Evolutionary conservation across 306 rosid genomes (phyloP).

Genomic region (Argentina anserina): DNA sequence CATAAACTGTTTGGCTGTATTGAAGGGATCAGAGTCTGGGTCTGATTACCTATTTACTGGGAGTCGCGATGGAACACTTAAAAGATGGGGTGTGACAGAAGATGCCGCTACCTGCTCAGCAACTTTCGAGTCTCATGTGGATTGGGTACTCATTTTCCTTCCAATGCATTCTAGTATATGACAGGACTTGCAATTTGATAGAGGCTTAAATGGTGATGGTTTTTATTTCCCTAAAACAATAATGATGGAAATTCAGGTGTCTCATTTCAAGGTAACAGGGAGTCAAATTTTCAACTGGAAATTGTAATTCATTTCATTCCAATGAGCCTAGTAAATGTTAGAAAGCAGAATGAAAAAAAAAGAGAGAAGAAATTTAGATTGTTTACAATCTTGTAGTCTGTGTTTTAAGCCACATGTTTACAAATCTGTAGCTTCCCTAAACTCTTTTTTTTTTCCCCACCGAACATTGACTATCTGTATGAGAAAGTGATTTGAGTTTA

Average conservation of each 20-base stretch:
- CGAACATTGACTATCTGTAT: neutral
- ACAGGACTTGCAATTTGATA: neutral
- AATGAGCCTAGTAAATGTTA: neutral
- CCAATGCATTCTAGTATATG: neutral
- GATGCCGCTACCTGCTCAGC: slow-evolving; percentile 79
- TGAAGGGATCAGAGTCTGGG: slow-evolving; percentile 50
- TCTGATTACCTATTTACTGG: slow-evolving; percentile 83
- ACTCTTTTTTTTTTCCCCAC: neutral
- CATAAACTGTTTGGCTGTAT: slow-evolving; percentile 76
- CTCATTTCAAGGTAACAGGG: neutral
- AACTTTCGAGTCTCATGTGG: slow-evolving; percentile 98
- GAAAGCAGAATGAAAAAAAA: neutral
- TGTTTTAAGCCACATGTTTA: neutral
- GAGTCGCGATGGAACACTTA: slow-evolving; percentile 96
- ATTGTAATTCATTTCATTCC: neutral
- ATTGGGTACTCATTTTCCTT: slow-evolving; percentile 67
- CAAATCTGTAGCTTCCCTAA: neutral
- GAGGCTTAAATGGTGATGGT: neutral
- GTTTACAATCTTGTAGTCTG: neutral
- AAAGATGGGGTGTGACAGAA: slow-evolving; percentile 74
- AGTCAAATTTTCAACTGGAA: neutral
- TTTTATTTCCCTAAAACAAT: neutral
- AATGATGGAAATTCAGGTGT: neutral
- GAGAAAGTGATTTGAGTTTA: slow-evolving; percentile 1
- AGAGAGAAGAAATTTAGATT: neutral